Evolutionary conservation across 2,329 filamentous ascomycete genomes (phyloP), one percentile per base, ranked within the genome.

Genomic region (Neofusicoccum umdonicola): DNA sequence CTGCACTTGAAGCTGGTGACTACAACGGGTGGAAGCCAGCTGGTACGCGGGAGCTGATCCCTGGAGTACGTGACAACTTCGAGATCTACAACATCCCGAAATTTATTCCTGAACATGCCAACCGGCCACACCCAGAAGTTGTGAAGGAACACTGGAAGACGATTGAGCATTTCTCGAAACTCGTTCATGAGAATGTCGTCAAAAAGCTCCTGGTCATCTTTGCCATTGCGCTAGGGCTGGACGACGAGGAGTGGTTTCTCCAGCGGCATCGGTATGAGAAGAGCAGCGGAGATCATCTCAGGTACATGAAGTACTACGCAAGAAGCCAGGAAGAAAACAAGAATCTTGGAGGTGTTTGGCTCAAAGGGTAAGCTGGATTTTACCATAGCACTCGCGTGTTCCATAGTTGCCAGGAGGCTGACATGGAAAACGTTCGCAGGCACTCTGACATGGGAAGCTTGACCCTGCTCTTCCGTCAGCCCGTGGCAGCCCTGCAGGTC

Each of bases 371-470:
- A 34, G 19, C 1, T 3, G 31, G 19, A 9, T 19, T 31, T 22
- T 22, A 22, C 22, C 22, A 3, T 3, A 22, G 22, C 22, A 3
- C 22, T 22, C 3, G 22, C 22, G 22, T 22, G 22, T 22, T 22
- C 22, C 45, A 2, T 9, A 50, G 3, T 3, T 50, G 8, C 3
- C 27, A 11, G 11, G 22, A 15, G 27, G 48, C 13, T 52, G 11
- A 41, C 11, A 15, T 1, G 4, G 34, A 15, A n/a, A 0, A 1
- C 17, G 70, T 71, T 6, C 22, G 68, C 73, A 73, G 74, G 1
- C 79, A 82, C 56, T 77, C 74, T 1, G 79, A 80, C 64, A 79
- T 78, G 66, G 78, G 78, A 4, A 74, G 74, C 1, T 66, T 80
- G 44, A 81, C 78, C 1, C 67, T 80, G 12, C 70, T 81, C 1